Evolutionary conservation across 108 stramenopile genomes (phyloP), one percentile per base, ranked within the genome.

Genomic region (Pseudonitzschia multiseries): DNA sequence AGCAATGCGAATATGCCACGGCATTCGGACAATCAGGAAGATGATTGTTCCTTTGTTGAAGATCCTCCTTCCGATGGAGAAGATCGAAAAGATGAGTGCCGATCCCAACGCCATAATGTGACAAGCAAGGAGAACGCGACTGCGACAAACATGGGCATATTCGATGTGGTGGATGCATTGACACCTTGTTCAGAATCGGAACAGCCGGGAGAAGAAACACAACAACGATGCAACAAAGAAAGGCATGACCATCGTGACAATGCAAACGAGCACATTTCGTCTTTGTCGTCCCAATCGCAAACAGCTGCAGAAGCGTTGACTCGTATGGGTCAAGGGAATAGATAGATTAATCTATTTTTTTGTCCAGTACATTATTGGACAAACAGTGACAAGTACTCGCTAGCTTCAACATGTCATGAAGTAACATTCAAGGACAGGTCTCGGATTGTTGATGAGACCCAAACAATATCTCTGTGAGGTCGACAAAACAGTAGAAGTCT

Each of bases 21-120:
- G 8, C 60, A 36, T 36, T 22, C 32, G 18, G 60, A 8, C 36
- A 36, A 5, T 36, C 36, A 43, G 4, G 22, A 43, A 1, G 63
- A 40, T 33, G 61, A 62, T 40, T 32, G 36, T 62, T 62, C 61
- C 20, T 62, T 40, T 33, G 29, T 62, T 17, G 61, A 62, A 14
- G 61, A 62, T 62, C 61, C 61, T 4, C 61, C 61, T 40, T 33
- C 32, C 32, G 61, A 42, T 40, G 61, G 33, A 18, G 61, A 62
- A 33, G 61, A 62, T n/a, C 9, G 13, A 12, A 62, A 28, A 3
- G 31, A 59, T 4, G 29, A 26, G 57, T 12, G 14, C 24, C 13
- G n/a, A 17, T 0, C 29, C 10, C 48, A 40, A 15, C 22, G 26
- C 17, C 8, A 64, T 9, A 13, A 4, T 13, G 28, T 9, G 42